phyloP scores from a whole-genome alignment of 75 land plant genomes.

The Selaginella moellendorffii region DNA sequence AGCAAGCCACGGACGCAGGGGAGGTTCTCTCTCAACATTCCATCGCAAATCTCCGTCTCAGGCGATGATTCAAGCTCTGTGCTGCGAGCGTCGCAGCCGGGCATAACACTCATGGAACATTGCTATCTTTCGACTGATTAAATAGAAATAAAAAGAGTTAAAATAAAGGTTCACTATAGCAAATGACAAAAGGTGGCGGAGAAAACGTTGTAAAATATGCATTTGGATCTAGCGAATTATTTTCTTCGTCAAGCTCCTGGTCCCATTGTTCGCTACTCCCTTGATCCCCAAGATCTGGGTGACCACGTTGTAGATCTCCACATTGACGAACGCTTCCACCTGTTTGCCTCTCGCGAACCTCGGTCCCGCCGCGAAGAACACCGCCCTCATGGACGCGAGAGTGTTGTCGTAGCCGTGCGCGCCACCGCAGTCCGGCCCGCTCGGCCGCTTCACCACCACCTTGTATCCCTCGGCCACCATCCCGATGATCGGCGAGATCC shows the following conservation, averaged over 20 bases:
- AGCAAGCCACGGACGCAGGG: no score
- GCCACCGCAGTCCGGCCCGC: slow-evolving; percentile 56
- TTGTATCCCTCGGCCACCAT: slow-evolving; percentile 65
- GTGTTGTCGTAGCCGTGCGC: slow-evolving; percentile 94
- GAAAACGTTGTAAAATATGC: no score
- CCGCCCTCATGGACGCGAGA: slow-evolving; percentile 69
- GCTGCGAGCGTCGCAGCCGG: no score
- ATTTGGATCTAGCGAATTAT: no score
- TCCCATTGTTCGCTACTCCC: slow-evolving; percentile 67
- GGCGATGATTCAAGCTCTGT: no score
- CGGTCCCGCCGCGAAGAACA: slow-evolving; percentile 82
- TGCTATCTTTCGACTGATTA: no score
- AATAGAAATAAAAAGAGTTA: no score
- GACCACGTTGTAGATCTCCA: slow-evolving; percentile 69
- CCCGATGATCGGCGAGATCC: slow-evolving; percentile 83
- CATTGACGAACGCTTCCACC: slow-evolving; percentile 72
- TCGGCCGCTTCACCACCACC: slow-evolving; percentile 45
- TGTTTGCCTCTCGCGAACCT: slow-evolving; percentile 58
- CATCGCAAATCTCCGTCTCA: no score
- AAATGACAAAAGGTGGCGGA: no score
- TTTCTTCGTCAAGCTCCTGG: slow-evolving; percentile 47
- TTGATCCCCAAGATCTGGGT: slow-evolving; percentile 49
- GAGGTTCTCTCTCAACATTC: no score
- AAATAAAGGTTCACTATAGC: no score
- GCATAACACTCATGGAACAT: no score